Base-by-base conservation (phyloP, 805 yeast genomes). In the Metschnikowia continentalis region DNA sequence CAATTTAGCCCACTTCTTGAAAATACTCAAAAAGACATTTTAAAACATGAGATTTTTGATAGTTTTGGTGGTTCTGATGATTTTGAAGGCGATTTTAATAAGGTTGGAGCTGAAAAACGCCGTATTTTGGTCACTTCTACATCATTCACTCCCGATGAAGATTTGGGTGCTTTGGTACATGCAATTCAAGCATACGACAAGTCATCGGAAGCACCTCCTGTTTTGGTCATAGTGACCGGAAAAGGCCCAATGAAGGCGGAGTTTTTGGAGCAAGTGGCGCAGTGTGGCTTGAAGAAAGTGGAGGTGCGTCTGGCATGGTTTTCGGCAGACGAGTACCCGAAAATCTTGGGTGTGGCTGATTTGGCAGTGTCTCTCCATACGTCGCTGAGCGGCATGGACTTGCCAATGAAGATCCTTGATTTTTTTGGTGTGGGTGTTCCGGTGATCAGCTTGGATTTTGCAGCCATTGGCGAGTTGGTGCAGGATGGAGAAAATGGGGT, bases 401-500 rank as follows among this genome's bases (percentile, higher is more conserved):
- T 94, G 51, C 99, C 99, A 0, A 94, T 94, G 99, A 94, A 94
- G 67, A 88, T 94, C 35, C 85, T 92, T 5, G 99, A 94, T 62
- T 83, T 92, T 79, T 91, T 92, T 73, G 99, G 99, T 0, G 88
- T 94, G 56, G 98, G 98, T 0, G 72, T 94, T 11, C 99, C 99
- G 1, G 97, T 90, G 0, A 73, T 91, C 2, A 81, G 96, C 0
- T 72, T 91, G 51, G 72, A 76, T 35, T 94, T 89, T 64, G 82
- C 86, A 0, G 92, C 96, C 1, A 76, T 92, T 13, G 72, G 74
- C 6, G 99, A 94, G 64, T 71, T 94, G 41, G 92, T 94, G 1
- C 72, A 78, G 42, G 79, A 84, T 44, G 79, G 79, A 1, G 72
- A 68, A 1, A 90, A 91, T 63, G 99, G 99, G 0, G 58, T 86